Percentiles rank a stretch among this genome's conserved stretches.
Evolutionary conservation across 768 basidiomycete genomes (phyloP).

Genomic region (Termitomyces sp.): DNA sequence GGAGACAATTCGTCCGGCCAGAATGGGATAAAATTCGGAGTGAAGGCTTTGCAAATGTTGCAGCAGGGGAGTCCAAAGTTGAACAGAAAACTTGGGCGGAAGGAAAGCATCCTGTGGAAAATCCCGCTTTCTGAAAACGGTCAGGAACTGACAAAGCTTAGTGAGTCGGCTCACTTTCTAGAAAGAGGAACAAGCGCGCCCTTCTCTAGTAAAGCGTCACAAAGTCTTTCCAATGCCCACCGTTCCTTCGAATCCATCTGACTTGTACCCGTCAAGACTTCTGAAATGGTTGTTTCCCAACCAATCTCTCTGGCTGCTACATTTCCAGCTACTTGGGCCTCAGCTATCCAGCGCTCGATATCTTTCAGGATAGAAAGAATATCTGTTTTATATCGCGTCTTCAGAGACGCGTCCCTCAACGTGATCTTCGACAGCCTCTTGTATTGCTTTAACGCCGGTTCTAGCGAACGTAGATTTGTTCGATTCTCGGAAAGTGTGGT

Average conservation of each 20-base stretch:
- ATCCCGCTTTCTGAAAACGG: constrained; percentile 51
- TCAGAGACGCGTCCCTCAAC: constrained; percentile 62
- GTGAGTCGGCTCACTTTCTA: constrained; percentile 57
- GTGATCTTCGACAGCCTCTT: constrained; percentile 63
- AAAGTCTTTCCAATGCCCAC: constrained; percentile 68
- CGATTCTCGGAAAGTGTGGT: constrained; percentile 30
- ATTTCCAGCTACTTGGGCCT: constrained; percentile 63
- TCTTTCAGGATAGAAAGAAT: constrained; percentile 51
- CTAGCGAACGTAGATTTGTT: constrained; percentile 48
- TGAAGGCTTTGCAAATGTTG: constrained; percentile 55
- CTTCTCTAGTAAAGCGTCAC: constrained; percentile 60
- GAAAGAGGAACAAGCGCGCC: constrained; percentile 81
- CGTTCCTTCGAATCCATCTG: constrained; percentile 53
- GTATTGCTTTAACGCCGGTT: constrained; percentile 70
- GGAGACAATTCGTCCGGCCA: constrained; percentile 44
- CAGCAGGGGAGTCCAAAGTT: constrained; percentile 67
- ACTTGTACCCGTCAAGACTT: constrained; percentile 20
- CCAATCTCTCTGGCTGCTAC: constrained; percentile 41
- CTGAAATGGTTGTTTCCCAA: constrained; percentile 37
- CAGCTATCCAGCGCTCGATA: constrained; percentile 76
- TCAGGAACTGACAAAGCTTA: constrained; percentile 24
- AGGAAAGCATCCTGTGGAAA: constrained; percentile 36
- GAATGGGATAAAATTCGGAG: constrained; percentile 44
- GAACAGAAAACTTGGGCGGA: constrained; percentile 50
- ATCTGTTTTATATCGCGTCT: constrained; percentile 44